Percentiles rank a stretch among this genome's conserved stretches.
These are phyloP conservation scores for Neopestalotiopsis clavispora DNA, from an alignment of 2,329 filamentous ascomycete genomes.

Conservation along the genomic window DNA sequence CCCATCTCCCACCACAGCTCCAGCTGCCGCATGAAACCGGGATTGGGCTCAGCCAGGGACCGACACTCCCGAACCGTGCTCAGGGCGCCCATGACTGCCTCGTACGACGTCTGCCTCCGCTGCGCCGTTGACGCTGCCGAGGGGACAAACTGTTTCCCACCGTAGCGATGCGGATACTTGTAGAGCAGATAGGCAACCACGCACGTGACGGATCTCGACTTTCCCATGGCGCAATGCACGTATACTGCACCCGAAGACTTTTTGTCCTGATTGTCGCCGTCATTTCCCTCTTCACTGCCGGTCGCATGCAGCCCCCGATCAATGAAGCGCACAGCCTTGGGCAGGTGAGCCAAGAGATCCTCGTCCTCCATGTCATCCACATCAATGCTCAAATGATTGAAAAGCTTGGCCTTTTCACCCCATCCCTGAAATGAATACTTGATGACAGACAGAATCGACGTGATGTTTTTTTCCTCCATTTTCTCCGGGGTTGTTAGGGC, in stretches of 20 bases:
- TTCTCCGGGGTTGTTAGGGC: constrained; percentile 58
- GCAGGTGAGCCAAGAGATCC: constrained; percentile 82
- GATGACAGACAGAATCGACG: constrained; percentile 85
- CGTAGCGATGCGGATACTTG: constrained; percentile 61
- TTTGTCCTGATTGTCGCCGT: constrained; percentile 49
- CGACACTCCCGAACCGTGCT: constrained; percentile 71
- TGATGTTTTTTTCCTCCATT: constrained; percentile 76
- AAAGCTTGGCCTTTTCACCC: constrained; percentile 57
- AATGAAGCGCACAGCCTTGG: constrained; percentile 81
- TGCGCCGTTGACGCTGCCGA: constrained; percentile 43
- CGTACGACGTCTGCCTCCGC: constrained; percentile 45
- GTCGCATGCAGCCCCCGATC: constrained; percentile 65
- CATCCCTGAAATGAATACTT: constrained; percentile 48
- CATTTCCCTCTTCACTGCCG: constrained; percentile 54
- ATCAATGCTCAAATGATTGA: constrained; percentile 78
- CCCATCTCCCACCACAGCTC: constrained; percentile 87
- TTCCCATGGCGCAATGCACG: constrained; percentile 87
- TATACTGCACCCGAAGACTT: constrained; percentile 48
- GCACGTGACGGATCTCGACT: constrained; percentile 87
- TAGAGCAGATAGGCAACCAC: constrained; percentile 85
- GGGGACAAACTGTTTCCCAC: constrained; percentile 46
- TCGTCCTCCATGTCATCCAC: constrained; percentile 91
- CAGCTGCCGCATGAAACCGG: constrained; percentile 89
- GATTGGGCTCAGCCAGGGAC: constrained; percentile 84
- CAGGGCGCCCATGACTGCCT: constrained; percentile 67